These are phyloP conservation scores for Lactuca sativa DNA, from an alignment of 129 eudicot species.

Conservation along the genomic window DNA sequence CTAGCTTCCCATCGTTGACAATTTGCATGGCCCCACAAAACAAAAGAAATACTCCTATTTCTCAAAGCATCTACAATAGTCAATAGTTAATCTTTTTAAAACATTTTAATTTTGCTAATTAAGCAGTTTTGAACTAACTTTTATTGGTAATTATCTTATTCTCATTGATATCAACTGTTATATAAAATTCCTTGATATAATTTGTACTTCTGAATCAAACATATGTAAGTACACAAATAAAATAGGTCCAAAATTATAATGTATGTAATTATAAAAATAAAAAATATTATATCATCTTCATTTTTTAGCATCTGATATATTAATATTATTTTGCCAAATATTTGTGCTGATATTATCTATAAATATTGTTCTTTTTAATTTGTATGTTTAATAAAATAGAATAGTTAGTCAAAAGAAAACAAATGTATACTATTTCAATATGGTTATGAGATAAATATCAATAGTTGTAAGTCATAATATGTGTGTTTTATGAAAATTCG, in stretches of 20 bases:
- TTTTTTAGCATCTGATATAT: not conserved
- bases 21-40: slow-evolving; percentile 27
- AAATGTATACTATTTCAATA: too few species aligned
- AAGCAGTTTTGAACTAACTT: not conserved
- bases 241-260: too few species aligned
- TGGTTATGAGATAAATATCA: not conserved
- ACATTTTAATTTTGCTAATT: not conserved
- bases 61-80: not conserved
- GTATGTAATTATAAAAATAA: not conserved
- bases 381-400: too few species aligned
- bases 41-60: too few species aligned
- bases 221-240: too few species aligned
- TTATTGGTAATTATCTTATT: too few species aligned
- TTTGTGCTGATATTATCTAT: too few species aligned
- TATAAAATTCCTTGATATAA: not conserved
- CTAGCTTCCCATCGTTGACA: slow-evolving; percentile 15
- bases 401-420: too few species aligned
- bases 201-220: not conserved
- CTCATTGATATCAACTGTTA: not conserved
- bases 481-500: too few species aligned
- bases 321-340: too few species aligned
- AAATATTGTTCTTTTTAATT: too few species aligned
- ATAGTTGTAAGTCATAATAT: too few species aligned
- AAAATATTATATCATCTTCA: not conserved
- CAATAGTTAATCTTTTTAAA: not conserved